Conservation (phyloP, 108 stramenopile genomes). For the Cyclotella baltica region DNA sequence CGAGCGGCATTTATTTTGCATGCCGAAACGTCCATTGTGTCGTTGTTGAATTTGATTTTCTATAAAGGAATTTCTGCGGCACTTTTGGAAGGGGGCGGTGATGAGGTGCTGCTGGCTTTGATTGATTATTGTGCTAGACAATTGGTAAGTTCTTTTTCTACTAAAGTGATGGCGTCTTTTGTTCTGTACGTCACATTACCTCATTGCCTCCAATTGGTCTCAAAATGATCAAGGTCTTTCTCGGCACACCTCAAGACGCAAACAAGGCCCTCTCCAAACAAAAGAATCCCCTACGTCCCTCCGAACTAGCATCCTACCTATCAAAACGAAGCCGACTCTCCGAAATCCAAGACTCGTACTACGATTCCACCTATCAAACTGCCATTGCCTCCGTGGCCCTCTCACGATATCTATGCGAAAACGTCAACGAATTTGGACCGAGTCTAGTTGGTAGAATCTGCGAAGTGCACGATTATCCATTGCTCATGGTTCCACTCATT, state of each 20-base stretch:
- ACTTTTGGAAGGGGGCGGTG: slow-evolving; percentile 32
- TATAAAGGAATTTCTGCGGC: slow-evolving; percentile 36
- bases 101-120: slow-evolving; percentile 39
- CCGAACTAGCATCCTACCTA: slow-evolving; percentile 23
- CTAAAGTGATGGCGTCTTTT: not conserved
- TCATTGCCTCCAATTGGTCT: not conserved
- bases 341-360: slow-evolving; percentile 45
- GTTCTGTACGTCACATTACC: not conserved
- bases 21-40: slow-evolving; percentile 51
- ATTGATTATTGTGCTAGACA: slow-evolving; percentile 61
- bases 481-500: slow-evolving; percentile 73
- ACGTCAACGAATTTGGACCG: slow-evolving; percentile 24
- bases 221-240: slow-evolving; percentile 27
- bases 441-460: slow-evolving; percentile 55
- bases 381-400: slow-evolving; percentile 48
- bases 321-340: slow-evolving; percentile 29
- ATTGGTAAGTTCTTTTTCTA: slow-evolving; percentile 31
- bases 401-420: slow-evolving; percentile 48
- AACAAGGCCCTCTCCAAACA: slow-evolving; percentile 45
- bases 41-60: slow-evolving; percentile 48
- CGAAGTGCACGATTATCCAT: slow-evolving; percentile 82
- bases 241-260: slow-evolving; percentile 33
- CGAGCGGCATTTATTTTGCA: slow-evolving; percentile 52
- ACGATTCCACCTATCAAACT: slow-evolving; percentile 40
- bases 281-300: slow-evolving; percentile 25